Evolutionary conservation across 805 yeast genomes (phyloP), one percentile per base, ranked within the genome.

Genomic region (Wickerhamomyces sydowiorum): DNA sequence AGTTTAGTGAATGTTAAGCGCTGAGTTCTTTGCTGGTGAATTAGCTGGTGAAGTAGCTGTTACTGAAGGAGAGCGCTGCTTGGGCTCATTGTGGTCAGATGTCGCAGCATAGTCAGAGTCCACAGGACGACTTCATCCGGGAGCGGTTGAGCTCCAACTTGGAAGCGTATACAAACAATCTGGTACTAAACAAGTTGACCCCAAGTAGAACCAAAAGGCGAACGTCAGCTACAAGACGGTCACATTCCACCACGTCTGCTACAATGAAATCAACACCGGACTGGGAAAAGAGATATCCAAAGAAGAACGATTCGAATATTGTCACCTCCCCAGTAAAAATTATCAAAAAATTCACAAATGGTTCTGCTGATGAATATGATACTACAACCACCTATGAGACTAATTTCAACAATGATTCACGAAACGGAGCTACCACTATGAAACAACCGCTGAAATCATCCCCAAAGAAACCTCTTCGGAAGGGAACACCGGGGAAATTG

Each of bases 261-360:
- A 18, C 42, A 30, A 14, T 28, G 40, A 25, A 22, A 39, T 5
- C 20, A 5, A 17, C 39, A 3, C 32, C 32, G 3, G 13, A 17
- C 12, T 29, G 32, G 32, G 13, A 29, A 27, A 20, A 36, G 27
- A n/a, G 37, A 22, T n/a, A 38, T 21, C 40, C 40, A 15, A 37
- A 23, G 21, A 29, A 15, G 17, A 39, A 44, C 32, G 58, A 51
- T 35, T 47, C 56, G 20, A 47, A 47, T 32, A 49, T 53, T 10
- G 45, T 47, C 6, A 50, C 56, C 2, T 53, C 59, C 1, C 59
- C 59, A 5, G 46, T 55, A 5, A 55, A 52, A 39, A 44, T 51
- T 9, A 32, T 45, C 37, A 44, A 52, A 24, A 41, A 50, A 7
- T 44, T 40, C 31, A 28, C 39, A 15, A 36, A 31, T 3, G 37